Evolutionary conservation across 257 asterid species (phyloP).

Genomic region (Plectranthus barbatus): DNA sequence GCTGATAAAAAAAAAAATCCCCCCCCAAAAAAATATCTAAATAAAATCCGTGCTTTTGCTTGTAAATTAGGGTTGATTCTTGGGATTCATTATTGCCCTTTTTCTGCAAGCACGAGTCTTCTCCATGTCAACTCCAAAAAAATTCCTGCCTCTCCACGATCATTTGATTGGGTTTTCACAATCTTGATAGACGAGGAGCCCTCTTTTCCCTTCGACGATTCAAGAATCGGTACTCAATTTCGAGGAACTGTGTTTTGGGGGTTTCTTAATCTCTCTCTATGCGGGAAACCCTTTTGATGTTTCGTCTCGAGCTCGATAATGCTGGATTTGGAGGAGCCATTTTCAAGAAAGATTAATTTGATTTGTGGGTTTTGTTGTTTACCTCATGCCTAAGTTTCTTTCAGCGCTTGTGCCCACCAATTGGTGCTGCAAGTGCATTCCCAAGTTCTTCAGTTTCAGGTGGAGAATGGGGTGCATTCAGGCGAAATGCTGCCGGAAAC

Average conservation of each 20-base stretch:
- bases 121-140: constrained; percentile 25
- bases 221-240: constrained; percentile 15
- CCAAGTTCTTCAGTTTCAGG: constrained; percentile 16
- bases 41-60: constrained; percentile 17
- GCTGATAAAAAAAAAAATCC: background rate
- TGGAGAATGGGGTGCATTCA: constrained; percentile 77
- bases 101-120: constrained; percentile 24
- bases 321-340: constrained; percentile 28
- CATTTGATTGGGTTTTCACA: constrained; percentile 44
- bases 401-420: constrained; percentile 36
- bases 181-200: constrained; percentile 9
- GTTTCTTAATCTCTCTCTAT: constrained; percentile 8
- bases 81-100: constrained; percentile 19
- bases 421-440: constrained; percentile 27
- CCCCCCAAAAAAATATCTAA: background rate
- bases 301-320: constrained; percentile 8
- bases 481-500: constrained; percentile 72
- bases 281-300: constrained; percentile 17
- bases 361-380: constrained; percentile 19
- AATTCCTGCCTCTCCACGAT: constrained; percentile 17
- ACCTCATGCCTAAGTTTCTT: constrained; percentile 30
- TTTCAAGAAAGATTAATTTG: constrained; percentile 18
- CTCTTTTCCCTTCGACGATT: constrained; percentile 3
- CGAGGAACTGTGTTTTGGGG: constrained; percentile 21
- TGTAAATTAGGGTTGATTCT: constrained; percentile 28